Conservation (phyloP, 345 rosid species). For the Populus davidiana region DNA sequence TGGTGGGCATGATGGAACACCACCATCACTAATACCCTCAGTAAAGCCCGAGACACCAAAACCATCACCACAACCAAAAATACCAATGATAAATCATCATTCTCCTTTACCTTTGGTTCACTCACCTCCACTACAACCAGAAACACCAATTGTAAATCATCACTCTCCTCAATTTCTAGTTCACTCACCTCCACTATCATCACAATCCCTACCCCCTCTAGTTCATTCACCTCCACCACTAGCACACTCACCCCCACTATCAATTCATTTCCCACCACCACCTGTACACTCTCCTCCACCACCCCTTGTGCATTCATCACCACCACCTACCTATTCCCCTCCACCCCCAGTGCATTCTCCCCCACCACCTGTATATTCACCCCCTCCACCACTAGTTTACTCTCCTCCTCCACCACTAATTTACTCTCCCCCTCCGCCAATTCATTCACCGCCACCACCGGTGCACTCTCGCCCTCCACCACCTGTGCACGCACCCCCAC, state of each 20-base stretch:
- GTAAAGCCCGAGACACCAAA: background rate
- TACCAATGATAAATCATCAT: background rate
- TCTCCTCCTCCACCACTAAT: constrained; percentile 30
- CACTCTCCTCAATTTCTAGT: constrained; percentile 6
- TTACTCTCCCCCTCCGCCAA: constrained; percentile 28
- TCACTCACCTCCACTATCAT: constrained; percentile 9
- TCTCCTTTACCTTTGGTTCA: background rate
- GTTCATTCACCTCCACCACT: constrained; percentile 29
- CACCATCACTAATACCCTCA: background rate
- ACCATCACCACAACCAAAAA: background rate
- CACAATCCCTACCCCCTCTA: constrained; percentile 11
- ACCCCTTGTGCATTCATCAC: constrained; percentile 15
- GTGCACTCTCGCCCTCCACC: constrained; percentile 27
- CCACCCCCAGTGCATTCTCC: constrained; percentile 16
- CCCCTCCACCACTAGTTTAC: constrained; percentile 16
- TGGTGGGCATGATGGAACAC: background rate
- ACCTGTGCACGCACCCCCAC: background rate
- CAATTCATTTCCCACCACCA: constrained; percentile 4
- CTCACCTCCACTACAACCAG: background rate
- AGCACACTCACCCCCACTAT: constrained; percentile 9
- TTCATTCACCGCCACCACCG: constrained; percentile 24
- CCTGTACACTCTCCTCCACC: constrained; percentile 21
- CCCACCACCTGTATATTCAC: constrained; percentile 18
- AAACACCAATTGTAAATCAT: too few species aligned
- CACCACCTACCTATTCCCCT: constrained; percentile 3